Evolutionary conservation across 495 filamentous ascomycete genomes (phyloP).

Genomic region (Friedmanniomyces endolithicus): DNA sequence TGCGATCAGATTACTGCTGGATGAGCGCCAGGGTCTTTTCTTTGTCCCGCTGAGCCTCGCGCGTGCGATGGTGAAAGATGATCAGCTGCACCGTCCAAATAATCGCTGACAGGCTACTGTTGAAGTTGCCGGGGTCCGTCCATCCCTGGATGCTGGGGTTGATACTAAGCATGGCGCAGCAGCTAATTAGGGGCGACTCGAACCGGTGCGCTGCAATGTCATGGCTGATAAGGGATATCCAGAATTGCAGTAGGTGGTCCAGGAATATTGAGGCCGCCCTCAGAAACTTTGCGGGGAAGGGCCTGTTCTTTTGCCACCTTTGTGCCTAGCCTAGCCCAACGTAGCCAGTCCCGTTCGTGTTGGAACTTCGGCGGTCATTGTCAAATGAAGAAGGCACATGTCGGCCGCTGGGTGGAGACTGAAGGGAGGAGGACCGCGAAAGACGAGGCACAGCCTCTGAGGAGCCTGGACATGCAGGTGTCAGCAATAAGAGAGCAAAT

Average conservation of each 20-base stretch:
- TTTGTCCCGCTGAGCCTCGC: background rate
- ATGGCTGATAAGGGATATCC: slow-evolving; percentile 2
- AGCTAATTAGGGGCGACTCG: slow-evolving; percentile 3
- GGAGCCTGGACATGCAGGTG: too few species aligned
- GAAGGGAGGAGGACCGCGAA: too few species aligned
- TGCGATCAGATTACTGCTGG: background rate
- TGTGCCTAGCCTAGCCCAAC: too few species aligned
- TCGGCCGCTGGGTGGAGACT: too few species aligned
- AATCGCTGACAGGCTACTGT: slow-evolving; percentile 1
- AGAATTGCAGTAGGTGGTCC: background rate
- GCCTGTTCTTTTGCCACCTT: too few species aligned
- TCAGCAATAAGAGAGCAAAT: too few species aligned
- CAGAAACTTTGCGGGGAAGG: too few species aligned
- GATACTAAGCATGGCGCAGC: slow-evolving; percentile 9
- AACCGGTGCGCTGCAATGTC: slow-evolving; percentile 1
- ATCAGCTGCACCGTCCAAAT: slow-evolving; percentile 7
- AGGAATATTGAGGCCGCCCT: too few species aligned
- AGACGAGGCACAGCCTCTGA: too few species aligned
- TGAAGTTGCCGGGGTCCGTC: slow-evolving; percentile 10
- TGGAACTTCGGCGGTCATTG: too few species aligned
- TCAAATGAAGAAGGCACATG: too few species aligned
- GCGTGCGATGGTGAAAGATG: slow-evolving; percentile 7
- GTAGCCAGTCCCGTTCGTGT: too few species aligned
- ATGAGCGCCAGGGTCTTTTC: background rate
- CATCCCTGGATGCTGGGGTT: background rate